These are phyloP conservation scores for Geotrichum australiense DNA, from an alignment of 1,139 yeast genomes.

Conservation along the genomic window DNA sequence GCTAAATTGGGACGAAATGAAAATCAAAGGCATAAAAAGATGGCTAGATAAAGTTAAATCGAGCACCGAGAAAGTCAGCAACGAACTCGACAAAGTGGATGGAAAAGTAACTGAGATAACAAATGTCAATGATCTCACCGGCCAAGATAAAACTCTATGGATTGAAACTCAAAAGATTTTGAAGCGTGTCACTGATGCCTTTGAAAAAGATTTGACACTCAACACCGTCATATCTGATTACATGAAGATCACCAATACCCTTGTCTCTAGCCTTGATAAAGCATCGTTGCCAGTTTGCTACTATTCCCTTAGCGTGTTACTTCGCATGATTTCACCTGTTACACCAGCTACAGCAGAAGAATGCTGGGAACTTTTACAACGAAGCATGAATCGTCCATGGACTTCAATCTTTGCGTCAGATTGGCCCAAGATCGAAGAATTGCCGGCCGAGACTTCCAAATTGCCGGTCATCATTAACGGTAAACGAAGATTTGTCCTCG, in stretches of 20 bases:
- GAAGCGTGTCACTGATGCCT: constrained; percentile 48
- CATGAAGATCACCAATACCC: constrained; percentile 70
- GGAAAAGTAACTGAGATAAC: constrained; percentile 5
- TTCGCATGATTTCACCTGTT: constrained; percentile 61
- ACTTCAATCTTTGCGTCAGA: constrained; percentile 43
- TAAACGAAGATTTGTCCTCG: constrained; percentile 44
- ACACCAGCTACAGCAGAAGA: constrained; percentile 82
- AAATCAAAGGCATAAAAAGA: constrained; percentile 78
- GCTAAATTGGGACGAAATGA: constrained; percentile 82
- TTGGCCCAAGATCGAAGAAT: constrained; percentile 28
- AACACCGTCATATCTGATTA: constrained; percentile 85
- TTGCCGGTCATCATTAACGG: constrained; percentile 57
- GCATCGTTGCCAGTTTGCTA: constrained; percentile 33
- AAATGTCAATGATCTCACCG: constrained; percentile 29
- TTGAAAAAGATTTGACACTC: constrained; percentile 53
- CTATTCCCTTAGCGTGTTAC: constrained; percentile 47
- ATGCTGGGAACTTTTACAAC: constrained; percentile 54
- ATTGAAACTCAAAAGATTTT: constrained; percentile 50
- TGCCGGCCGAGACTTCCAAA: constrained; percentile 16
- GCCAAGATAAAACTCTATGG: constrained; percentile 49
- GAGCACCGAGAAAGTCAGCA: constrained; percentile 21
- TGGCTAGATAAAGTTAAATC: constrained; percentile 65
- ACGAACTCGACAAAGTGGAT: constrained; percentile 10
- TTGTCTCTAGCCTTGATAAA: constrained; percentile 37
- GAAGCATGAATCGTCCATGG: constrained; percentile 35